phyloP scores from a whole-genome alignment of 2,329 filamentous ascomycete species.

The Cercospora canescens region DNA sequence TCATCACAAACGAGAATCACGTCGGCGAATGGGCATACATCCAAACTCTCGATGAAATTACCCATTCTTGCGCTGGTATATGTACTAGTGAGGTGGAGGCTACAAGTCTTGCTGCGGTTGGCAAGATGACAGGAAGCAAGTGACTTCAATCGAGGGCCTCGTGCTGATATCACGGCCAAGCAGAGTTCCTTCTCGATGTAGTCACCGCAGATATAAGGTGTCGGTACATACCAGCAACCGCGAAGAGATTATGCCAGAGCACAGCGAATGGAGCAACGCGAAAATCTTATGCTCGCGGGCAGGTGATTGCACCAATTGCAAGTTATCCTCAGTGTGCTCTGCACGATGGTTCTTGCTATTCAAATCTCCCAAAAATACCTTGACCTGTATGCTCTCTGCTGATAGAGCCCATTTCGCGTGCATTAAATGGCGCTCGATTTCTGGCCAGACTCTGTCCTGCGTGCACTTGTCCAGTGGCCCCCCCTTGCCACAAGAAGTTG shows the following conservation, averaged over 20 bases:
- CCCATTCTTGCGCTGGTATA: neutral
- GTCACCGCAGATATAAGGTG: too few relatives aligned
- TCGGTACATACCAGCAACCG: too few relatives aligned
- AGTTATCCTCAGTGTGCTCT: too few relatives aligned
- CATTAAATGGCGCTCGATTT: neutral
- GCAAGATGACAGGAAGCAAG: neutral
- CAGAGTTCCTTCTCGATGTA: too few relatives aligned
- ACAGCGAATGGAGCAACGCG: too few relatives aligned
- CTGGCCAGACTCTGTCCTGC: neutral
- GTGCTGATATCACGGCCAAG: too few relatives aligned
- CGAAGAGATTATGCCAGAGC: too few relatives aligned
- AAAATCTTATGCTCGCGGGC: too few relatives aligned
- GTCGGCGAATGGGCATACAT: neutral
- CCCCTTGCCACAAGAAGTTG: neutral
- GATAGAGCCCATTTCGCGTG: neutral
- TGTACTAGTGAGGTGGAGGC: neutral
- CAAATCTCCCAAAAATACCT: neutral
- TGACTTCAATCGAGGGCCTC: neutral
- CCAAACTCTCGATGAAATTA: neutral
- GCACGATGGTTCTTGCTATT: too few relatives aligned
- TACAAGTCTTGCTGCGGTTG: neutral
- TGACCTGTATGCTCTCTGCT: neutral
- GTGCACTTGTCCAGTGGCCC: neutral
- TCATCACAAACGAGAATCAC: neutral
- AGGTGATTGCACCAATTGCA: too few relatives aligned